These are phyloP conservation scores for Ustilago crameri DNA, from an alignment of 1,284 basidiomycete genomes.

Conservation along the genomic window DNA sequence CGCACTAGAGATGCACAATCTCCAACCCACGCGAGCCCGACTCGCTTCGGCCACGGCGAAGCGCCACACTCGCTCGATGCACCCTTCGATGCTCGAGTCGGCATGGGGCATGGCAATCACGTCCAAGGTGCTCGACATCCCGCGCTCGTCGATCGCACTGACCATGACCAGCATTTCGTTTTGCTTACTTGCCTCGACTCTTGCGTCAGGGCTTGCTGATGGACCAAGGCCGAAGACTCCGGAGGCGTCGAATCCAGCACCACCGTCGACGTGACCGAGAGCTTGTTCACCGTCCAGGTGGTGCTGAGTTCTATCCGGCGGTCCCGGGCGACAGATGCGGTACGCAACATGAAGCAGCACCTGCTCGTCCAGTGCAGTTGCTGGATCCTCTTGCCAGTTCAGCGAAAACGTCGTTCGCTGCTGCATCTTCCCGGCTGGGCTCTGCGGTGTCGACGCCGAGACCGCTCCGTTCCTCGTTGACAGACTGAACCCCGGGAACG, in stretches of 20 bases:
- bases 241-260: neutral
- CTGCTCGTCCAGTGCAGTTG: constrained; percentile 29
- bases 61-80: constrained; percentile 40
- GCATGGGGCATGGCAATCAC: constrained; percentile 10
- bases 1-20: constrained; percentile 41
- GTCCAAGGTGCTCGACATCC: constrained; percentile 22
- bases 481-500: constrained; percentile 51
- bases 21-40: constrained; percentile 40
- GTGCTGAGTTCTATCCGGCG: neutral
- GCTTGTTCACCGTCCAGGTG: neutral
- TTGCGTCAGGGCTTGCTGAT: neutral
- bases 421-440: neutral
- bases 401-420: constrained; percentile 19
- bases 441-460: too few species aligned
- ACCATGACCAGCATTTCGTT: constrained; percentile 28
- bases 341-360: constrained; percentile 49
- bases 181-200: neutral
- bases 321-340: constrained; percentile 12
- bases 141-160: constrained; percentile 53
- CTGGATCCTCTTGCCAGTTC: constrained; percentile 15
- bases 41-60: constrained; percentile 41
- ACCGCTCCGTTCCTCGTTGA: neutral
- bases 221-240: constrained; percentile 3
- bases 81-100: constrained; percentile 17
- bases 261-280: neutral